These are phyloP conservation scores for Pinus tabuliformis DNA, from an alignment of 75 land plant species.

Conservation along the genomic window DNA sequence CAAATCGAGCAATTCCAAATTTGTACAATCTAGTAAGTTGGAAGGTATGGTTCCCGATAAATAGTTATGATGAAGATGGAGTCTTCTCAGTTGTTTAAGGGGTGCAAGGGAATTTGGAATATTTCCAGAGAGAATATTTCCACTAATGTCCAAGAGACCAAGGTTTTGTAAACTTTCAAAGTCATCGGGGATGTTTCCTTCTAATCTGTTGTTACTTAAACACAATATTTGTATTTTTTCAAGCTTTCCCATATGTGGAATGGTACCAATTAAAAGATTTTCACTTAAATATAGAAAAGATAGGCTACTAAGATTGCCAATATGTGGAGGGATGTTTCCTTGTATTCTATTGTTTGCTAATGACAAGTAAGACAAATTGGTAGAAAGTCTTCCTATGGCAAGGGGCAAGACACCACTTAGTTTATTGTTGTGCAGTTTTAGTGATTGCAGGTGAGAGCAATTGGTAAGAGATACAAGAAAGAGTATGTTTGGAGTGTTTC, in stretches of 20 bases:
- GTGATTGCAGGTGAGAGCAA: neutral
- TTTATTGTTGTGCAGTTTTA: neutral
- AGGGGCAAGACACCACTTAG: neutral
- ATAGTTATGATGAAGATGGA: neutral
- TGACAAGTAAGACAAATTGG: neutral
- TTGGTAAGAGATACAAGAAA: neutral
- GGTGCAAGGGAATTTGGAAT: neutral
- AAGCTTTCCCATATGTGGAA: neutral
- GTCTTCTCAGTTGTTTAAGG: neutral
- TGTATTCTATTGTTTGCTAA: neutral
- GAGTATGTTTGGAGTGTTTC: neutral
- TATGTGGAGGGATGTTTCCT: neutral
- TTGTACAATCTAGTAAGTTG: neutral
- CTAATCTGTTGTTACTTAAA: neutral
- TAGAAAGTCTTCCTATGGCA: neutral
- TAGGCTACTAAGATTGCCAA: neutral
- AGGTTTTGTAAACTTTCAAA: neutral
- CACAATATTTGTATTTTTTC: neutral
- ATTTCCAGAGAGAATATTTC: neutral
- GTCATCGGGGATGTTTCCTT: conserved; percentile 5
- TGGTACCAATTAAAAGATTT: neutral
- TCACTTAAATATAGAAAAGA: neutral
- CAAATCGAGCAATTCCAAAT: neutral
- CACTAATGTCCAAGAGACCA: neutral
- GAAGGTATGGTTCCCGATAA: neutral